Conservation (phyloP, 768 basidiomycete genomes). For the Pleurotus tuoliensis region DNA sequence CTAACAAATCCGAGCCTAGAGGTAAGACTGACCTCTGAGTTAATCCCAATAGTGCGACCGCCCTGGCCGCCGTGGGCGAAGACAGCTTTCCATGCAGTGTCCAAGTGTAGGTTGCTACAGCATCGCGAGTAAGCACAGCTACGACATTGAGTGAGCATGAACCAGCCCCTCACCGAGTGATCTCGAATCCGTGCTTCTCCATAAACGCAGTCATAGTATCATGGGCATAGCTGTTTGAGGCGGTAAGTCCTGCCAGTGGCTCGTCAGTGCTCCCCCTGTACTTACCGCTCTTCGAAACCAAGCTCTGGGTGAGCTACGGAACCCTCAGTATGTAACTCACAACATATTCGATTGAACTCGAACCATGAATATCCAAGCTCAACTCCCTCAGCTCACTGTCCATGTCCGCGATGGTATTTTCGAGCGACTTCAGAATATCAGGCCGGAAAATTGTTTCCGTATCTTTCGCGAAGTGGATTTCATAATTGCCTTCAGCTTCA, state of each 20-base stretch:
- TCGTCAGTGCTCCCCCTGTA: background rate
- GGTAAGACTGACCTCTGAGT: conserved; percentile 60
- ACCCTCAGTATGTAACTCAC: no score
- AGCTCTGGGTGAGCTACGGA: conserved; percentile 65
- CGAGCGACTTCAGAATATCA: conserved; percentile 58
- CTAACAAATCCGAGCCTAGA: background rate
- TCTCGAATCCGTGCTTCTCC: conserved; percentile 59
- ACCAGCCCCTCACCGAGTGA: conserved; percentile 30
- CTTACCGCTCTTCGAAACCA: conserved; percentile 61
- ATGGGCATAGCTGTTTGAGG: conserved; percentile 55
- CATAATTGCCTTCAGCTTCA: background rate
- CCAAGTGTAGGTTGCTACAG: conserved; percentile 47
- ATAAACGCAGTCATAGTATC: conserved; percentile 68
- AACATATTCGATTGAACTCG: conserved; percentile 10
- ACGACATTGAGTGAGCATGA: background rate
- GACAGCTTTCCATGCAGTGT: conserved; percentile 74
- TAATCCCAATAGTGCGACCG: conserved; percentile 70
- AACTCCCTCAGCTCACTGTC: conserved; percentile 52
- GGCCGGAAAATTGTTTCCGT: conserved; percentile 40
- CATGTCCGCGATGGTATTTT: conserved; percentile 48
- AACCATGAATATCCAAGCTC: conserved; percentile 73
- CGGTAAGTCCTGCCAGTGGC: background rate
- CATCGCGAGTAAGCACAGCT: no score
- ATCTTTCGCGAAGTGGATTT: conserved; percentile 16
- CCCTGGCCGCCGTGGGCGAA: conserved; percentile 64